phyloP scores from a whole-genome alignment of 495 filamentous ascomycete species.

The Tuber melanosporum region DNA sequence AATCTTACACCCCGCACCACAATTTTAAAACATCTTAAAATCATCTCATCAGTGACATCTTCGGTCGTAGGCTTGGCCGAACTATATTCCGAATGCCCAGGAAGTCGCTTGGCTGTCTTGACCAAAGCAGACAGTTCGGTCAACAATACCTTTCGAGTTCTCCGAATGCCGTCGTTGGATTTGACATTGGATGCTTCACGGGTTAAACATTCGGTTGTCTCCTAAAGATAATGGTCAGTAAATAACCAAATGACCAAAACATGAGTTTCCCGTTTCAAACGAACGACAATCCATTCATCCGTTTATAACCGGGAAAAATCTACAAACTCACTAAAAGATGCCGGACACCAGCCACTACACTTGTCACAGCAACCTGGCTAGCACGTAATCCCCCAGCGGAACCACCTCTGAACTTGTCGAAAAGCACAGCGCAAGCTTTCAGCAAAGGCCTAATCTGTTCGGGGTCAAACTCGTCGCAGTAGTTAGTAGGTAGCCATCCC shows the following conservation, averaged over 20 bases:
- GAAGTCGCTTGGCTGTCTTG: conserved; percentile 68
- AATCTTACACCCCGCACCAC: conserved; percentile 87
- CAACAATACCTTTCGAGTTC: conserved; percentile 75
- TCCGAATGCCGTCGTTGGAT: conserved; percentile 66
- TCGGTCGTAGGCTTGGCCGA: conserved; percentile 49
- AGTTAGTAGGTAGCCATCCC: conserved; percentile 97
- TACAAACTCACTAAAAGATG: conserved; percentile 67
- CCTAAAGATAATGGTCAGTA: conserved; percentile 50
- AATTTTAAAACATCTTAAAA: conserved; percentile 86
- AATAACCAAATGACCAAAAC: conserved; percentile 1
- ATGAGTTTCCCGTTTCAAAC: conserved; percentile 3
- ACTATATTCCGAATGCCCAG: conserved; percentile 44
- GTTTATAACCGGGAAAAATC: not conserved
- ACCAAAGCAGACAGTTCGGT: conserved; percentile 86
- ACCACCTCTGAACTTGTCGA: conserved; percentile 75
- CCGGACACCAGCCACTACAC: conserved; percentile 86
- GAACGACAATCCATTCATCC: conserved; percentile 9
- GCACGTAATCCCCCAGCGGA: conserved; percentile 58
- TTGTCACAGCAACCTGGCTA: conserved; percentile 83
- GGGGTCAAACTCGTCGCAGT: conserved; percentile 90
- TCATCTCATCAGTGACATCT: conserved; percentile 79
- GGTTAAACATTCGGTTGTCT: conserved; percentile 79
- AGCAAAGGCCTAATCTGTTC: conserved; percentile 76
- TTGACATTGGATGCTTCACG: conserved; percentile 69
- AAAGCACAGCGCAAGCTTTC: conserved; percentile 81